Conservation (phyloP, 805 yeast species). For the Yarrowia bubula region DNA sequence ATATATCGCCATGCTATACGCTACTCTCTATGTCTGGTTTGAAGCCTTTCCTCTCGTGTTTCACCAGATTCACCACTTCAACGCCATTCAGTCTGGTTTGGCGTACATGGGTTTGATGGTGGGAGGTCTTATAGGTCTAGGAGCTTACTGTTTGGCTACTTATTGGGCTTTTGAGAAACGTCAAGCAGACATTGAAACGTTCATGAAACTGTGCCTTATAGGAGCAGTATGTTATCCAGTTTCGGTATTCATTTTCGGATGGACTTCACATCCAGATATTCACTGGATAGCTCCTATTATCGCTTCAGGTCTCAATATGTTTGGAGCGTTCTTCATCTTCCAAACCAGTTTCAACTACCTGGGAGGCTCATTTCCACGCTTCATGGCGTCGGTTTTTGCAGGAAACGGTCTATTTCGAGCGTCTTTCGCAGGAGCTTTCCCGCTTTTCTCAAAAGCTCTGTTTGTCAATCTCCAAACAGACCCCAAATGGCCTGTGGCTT, state of each 20-base stretch:
- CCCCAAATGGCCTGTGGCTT: conserved; percentile 51
- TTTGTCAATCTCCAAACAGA: conserved; percentile 42
- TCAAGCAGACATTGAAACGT: not conserved
- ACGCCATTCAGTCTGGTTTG: conserved; percentile 46
- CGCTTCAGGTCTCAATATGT: conserved; percentile 45
- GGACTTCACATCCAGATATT: conserved; percentile 45
- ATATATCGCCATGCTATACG: conserved; percentile 51
- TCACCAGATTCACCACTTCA: conserved; percentile 44
- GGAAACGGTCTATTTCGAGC: conserved; percentile 52
- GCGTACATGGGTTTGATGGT: conserved; percentile 46
- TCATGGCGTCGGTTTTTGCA: conserved; percentile 56
- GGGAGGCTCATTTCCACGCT: conserved; percentile 49
- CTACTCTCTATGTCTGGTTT: conserved; percentile 53
- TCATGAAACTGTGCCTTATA: conserved; percentile 38
- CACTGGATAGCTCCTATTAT: conserved; percentile 54
- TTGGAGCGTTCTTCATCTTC: conserved; percentile 48
- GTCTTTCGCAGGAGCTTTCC: conserved; percentile 53
- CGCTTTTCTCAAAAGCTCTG: conserved; percentile 58
- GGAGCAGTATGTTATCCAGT: conserved; percentile 47
- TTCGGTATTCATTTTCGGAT: conserved; percentile 50
- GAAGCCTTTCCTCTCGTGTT: conserved; percentile 59
- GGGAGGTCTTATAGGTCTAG: conserved; percentile 41
- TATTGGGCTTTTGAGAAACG: conserved; percentile 12
- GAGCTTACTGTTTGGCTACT: conserved; percentile 4
- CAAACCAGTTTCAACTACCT: conserved; percentile 53